Conservation (phyloP, 352 stramenopile species). For the Thraustotheca clavata region DNA sequence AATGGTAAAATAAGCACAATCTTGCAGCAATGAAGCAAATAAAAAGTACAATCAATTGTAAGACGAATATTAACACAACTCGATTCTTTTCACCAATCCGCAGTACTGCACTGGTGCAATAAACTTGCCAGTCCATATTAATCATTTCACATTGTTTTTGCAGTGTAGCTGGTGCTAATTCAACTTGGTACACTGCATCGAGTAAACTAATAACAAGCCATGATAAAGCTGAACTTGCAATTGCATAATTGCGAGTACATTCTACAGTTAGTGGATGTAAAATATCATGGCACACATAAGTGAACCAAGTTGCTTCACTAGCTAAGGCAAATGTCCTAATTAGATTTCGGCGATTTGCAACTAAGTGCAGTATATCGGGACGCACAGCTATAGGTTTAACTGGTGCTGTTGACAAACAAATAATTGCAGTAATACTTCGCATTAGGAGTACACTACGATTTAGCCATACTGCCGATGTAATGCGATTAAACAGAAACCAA, state of each 20-base stretch:
- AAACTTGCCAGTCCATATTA: slow-evolving; percentile 10
- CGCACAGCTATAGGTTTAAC: neutral
- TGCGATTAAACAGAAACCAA: neutral
- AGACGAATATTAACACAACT: neutral
- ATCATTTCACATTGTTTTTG: neutral
- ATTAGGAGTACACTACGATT: neutral
- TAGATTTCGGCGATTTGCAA: neutral
- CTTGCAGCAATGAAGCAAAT: too few relatives aligned
- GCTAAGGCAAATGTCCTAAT: neutral
- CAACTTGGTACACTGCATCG: too few relatives aligned
- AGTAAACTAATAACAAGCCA: neutral
- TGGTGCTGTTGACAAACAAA: neutral
- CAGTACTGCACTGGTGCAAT: neutral
- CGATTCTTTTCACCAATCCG: neutral
- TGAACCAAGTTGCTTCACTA: neutral
- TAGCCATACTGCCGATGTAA: neutral
- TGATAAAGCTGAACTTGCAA: neutral
- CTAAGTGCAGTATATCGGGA: neutral
- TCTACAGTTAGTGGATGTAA: neutral
- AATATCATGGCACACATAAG: neutral
- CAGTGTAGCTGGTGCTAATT: too few relatives aligned
- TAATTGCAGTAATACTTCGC: neutral
- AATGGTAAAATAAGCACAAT: too few relatives aligned
- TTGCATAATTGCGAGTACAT: neutral
- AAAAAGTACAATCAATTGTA: neutral